Conservation (phyloP, 441 rosid genomes). For the Melastoma candidum region DNA sequence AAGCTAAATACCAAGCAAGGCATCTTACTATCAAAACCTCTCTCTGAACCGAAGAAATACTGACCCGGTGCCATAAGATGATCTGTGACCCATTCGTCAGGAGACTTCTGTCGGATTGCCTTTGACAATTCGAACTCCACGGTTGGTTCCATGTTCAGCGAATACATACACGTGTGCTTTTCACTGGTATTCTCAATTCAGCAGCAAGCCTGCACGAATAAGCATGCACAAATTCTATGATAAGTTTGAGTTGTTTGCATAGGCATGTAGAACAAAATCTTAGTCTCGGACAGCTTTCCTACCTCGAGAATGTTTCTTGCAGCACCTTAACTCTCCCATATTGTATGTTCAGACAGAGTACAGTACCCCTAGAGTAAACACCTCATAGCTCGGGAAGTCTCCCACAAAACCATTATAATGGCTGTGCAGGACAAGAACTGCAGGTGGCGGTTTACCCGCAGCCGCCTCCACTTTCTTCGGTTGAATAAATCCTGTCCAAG, state of each 20-base stretch:
- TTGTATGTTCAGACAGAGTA: slow-evolving; percentile 94
- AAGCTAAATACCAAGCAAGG: too few relatives aligned
- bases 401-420: slow-evolving; percentile 97
- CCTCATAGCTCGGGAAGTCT: slow-evolving; percentile 94
- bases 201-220: slow-evolving; percentile 67
- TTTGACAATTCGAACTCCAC: slow-evolving; percentile 93
- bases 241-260: too few relatives aligned
- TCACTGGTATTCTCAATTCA: slow-evolving; percentile 78
- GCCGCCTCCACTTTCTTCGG: slow-evolving; percentile 79
- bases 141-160: slow-evolving; percentile 92
- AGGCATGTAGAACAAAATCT: too few relatives aligned
- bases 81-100: slow-evolving; percentile 87
- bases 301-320: slow-evolving; percentile 95
- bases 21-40: too few relatives aligned
- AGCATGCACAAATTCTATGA: neutral
- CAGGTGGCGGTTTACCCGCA: slow-evolving; percentile 69
- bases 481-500: slow-evolving; percentile 69
- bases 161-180: slow-evolving; percentile 77
- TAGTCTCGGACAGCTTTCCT: slow-evolving; percentile 13
- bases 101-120: slow-evolving; percentile 96
- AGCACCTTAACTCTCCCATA: slow-evolving; percentile 97
- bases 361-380: slow-evolving; percentile 93
- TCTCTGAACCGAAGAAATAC: slow-evolving; percentile 77
- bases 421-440: slow-evolving; percentile 86
- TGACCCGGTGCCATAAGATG: slow-evolving; percentile 86